Evolutionary conservation across 1,284 basidiomycete genomes (phyloP).

Genomic region (Rhizopogon hawkerae): DNA sequence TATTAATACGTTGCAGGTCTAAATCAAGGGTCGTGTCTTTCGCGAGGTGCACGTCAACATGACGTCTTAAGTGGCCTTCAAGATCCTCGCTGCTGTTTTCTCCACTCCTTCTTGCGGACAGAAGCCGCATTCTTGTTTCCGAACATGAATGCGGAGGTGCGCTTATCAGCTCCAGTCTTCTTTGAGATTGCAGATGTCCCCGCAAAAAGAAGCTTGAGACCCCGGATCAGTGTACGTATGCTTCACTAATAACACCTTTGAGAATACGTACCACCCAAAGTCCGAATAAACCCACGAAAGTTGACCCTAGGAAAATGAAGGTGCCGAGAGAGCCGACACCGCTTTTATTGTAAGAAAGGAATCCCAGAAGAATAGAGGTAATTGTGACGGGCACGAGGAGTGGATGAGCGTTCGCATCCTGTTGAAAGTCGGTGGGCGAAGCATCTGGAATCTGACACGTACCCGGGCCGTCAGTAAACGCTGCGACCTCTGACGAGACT

Average conservation of each 20-base stretch:
- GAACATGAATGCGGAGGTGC: constrained; percentile 70
- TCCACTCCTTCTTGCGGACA: constrained; percentile 59
- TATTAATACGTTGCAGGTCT: constrained; percentile 1
- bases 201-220: constrained; percentile 52
- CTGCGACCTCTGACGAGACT: not conserved
- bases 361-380: constrained; percentile 45
- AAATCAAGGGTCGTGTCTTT: not conserved
- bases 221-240: constrained; percentile 11
- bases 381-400: constrained; percentile 50
- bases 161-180: constrained; percentile 73
- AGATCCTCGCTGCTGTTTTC: constrained; percentile 30
- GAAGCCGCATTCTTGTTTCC: constrained; percentile 68
- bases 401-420: constrained; percentile 39
- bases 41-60: not conserved
- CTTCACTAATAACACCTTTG: constrained; percentile 4
- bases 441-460: constrained; percentile 35
- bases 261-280: constrained; percentile 55
- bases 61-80: constrained; percentile 14
- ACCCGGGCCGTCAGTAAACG: not conserved
- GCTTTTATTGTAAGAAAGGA: constrained; percentile 57
- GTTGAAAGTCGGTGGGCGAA: constrained; percentile 25
- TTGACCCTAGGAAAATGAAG: constrained; percentile 41
- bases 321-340: constrained; percentile 50
- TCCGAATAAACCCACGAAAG: constrained; percentile 53
- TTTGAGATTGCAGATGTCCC: constrained; percentile 48